phyloP scores from a whole-genome alignment of 192 early-diverging fungal species.

The Lobosporangium transversale region DNA sequence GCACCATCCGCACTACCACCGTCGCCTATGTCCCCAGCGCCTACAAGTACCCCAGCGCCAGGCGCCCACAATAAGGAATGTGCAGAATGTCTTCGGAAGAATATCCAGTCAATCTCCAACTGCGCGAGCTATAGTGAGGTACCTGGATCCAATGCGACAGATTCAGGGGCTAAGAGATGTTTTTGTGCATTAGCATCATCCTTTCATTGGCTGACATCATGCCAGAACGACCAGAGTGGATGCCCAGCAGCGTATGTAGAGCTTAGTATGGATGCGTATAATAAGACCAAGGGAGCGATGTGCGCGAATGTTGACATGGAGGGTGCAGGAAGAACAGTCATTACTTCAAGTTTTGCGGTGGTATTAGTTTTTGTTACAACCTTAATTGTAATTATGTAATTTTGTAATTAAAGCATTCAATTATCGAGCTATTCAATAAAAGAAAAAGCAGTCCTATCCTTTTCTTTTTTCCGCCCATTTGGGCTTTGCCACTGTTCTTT shows the following conservation, averaged over 20 bases:
- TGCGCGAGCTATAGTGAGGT: neutral
- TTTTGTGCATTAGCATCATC: constrained; percentile 9
- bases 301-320: neutral
- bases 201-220: constrained; percentile 3
- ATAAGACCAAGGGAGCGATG: neutral
- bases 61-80: neutral
- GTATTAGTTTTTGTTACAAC: too few species aligned
- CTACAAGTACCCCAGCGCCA: neutral
- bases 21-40: neutral
- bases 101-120: neutral
- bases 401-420: too few species aligned
- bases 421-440: too few species aligned
- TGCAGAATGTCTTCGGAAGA: neutral
- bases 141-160: neutral
- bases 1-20: neutral
- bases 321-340: neutral
- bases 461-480: neutral
- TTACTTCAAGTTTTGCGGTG: too few species aligned
- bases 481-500: neutral
- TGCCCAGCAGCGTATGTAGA: neutral
- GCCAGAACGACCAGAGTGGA: neutral
- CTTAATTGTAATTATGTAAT: too few species aligned
- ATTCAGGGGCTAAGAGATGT: neutral
- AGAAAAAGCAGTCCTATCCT: neutral
- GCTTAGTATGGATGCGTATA: neutral